phyloP scores from a whole-genome alignment of 2,329 filamentous ascomycete species.

The Talaromyces pinophilus region DNA sequence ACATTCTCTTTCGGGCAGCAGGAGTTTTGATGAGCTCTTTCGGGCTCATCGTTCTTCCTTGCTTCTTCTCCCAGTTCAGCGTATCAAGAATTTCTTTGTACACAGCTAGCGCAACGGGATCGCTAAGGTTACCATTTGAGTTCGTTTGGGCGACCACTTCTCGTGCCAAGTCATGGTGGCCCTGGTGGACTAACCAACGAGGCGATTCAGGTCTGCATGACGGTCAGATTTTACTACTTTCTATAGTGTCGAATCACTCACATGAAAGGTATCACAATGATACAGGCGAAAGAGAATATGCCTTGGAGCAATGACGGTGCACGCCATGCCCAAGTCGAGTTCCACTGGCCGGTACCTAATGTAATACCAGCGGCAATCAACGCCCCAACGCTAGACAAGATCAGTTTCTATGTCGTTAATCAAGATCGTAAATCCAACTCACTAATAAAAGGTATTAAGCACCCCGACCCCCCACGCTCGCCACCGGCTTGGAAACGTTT shows the following conservation, averaged over 20 bases:
- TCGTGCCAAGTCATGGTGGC: slow-evolving; percentile 46
- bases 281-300: slow-evolving; percentile 43
- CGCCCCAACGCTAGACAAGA: slow-evolving; percentile 33
- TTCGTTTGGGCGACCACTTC: slow-evolving; percentile 48
- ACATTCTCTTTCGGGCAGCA: slow-evolving; percentile 39
- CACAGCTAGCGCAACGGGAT: slow-evolving; percentile 43
- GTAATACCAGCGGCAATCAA: slow-evolving; percentile 54
- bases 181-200: slow-evolving; percentile 50
- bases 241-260: not conserved
- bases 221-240: not conserved
- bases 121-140: slow-evolving; percentile 45
- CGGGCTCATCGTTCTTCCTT: slow-evolving; percentile 39
- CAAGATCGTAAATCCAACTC: not conserved
- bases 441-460: slow-evolving; percentile 41
- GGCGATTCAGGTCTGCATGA: slow-evolving; percentile 47
- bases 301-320: slow-evolving; percentile 49
- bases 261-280: slow-evolving; percentile 48
- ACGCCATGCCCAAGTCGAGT: slow-evolving; percentile 52
- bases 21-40: slow-evolving; percentile 43
- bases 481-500: slow-evolving; percentile 51
- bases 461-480: slow-evolving; percentile 50
- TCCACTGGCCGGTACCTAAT: slow-evolving; percentile 45
- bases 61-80: slow-evolving; percentile 49
- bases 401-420: not conserved
- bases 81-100: slow-evolving; percentile 54